These are phyloP conservation scores for Paracoccidioides lutzii DNA, from an alignment of 2,329 filamentous ascomycete genomes.

Conservation along the genomic window DNA sequence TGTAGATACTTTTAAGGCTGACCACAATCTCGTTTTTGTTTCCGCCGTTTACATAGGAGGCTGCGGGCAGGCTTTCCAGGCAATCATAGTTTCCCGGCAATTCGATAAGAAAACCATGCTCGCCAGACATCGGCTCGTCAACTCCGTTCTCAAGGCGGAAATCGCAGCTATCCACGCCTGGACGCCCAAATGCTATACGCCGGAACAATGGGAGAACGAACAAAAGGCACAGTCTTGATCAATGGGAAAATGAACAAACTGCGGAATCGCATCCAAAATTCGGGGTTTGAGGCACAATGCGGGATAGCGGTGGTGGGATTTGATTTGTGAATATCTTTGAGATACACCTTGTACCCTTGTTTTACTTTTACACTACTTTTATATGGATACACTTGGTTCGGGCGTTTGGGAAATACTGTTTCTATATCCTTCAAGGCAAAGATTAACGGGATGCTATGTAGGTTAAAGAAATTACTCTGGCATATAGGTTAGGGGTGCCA, in stretches of 20 bases:
- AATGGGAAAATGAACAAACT: not conserved
- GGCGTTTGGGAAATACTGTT: not conserved
- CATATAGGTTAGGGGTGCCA: too few species aligned
- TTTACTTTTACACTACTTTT: too few species aligned
- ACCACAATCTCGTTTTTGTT: not conserved
- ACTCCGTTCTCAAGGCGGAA: slow-evolving; percentile 68
- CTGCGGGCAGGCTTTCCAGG: slow-evolving; percentile 58
- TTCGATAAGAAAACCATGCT: slow-evolving; percentile 64
- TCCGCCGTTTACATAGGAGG: slow-evolving; percentile 39
- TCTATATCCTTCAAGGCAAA: too few species aligned
- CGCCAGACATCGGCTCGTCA: slow-evolving; percentile 76
- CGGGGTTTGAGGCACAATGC: too few species aligned
- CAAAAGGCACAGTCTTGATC: slow-evolving; percentile 26
- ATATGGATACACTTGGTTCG: not conserved
- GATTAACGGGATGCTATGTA: too few species aligned
- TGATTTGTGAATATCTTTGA: too few species aligned
- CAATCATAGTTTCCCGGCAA: slow-evolving; percentile 55
- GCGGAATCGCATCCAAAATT: not conserved
- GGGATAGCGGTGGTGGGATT: not conserved
- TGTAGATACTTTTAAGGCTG: not conserved
- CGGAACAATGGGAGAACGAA: slow-evolving; percentile 72
- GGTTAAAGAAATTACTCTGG: too few species aligned
- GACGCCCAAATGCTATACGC: slow-evolving; percentile 88
- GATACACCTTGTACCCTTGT: too few species aligned
- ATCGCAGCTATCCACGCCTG: slow-evolving; percentile 88